Percentiles rank a stretch among this genome's conserved stretches.
Evolutionary conservation across 257 asterid species (phyloP).

Genomic region (Parsonsia alboflavescens): DNA sequence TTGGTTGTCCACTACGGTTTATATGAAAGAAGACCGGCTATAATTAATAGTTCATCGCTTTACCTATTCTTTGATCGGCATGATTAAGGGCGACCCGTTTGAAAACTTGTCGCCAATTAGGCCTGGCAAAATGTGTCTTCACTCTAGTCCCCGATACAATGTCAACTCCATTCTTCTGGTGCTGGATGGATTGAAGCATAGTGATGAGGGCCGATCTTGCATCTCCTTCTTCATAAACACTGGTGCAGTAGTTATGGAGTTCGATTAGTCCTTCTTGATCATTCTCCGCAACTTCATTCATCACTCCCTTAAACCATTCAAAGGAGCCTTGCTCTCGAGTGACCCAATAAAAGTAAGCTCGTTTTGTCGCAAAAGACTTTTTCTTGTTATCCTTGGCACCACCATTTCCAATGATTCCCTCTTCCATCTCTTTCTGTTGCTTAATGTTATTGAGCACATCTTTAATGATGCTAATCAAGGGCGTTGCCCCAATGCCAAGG

Average conservation of each 20-base stretch:
- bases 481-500: conserved; percentile 76
- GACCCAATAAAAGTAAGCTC: conserved; percentile 82
- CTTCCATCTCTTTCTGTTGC: conserved; percentile 16
- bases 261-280: conserved; percentile 58
- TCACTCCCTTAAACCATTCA: conserved; percentile 73
- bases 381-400: background rate
- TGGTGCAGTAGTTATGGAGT: conserved; percentile 71
- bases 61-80: conserved; percentile 54
- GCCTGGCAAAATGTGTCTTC: conserved; percentile 60
- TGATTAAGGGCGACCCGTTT: conserved; percentile 58
- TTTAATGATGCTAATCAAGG: conserved; percentile 68
- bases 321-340: conserved; percentile 73
- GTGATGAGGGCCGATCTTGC: conserved; percentile 71
- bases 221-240: conserved; percentile 75
- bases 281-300: conserved; percentile 63
- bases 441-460: conserved; percentile 63
- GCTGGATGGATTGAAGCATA: conserved; percentile 65
- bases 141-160: conserved; percentile 62
- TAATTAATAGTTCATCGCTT: conserved; percentile 6
- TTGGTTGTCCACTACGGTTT: no score
- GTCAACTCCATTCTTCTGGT: conserved; percentile 65
- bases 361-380: conserved; percentile 29
- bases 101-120: conserved; percentile 66
- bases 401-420: conserved; percentile 4
- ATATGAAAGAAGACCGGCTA: no score